Evolutionary conservation across 305 asterid species (phyloP).

Genomic region (Fraxinus greggii): DNA sequence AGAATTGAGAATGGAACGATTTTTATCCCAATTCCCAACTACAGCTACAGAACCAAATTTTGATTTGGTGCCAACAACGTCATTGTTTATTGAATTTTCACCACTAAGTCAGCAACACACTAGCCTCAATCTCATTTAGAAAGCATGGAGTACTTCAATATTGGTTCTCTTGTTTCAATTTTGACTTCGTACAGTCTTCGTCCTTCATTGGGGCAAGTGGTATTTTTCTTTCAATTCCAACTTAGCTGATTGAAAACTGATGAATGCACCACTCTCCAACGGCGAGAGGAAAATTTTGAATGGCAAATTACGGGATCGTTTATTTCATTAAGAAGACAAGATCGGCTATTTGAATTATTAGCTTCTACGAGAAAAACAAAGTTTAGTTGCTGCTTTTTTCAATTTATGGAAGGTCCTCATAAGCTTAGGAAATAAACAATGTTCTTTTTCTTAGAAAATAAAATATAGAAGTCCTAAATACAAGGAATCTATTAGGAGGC

Average conservation of each 20-base stretch:
- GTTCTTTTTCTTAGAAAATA: not conserved
- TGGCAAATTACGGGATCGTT: not conserved
- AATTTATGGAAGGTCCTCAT: not conserved
- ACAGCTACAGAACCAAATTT: not conserved
- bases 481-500: not conserved
- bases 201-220: not conserved
- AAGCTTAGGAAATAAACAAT: not conserved
- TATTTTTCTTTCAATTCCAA: not conserved
- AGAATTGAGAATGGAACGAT: not conserved
- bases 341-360: not conserved
- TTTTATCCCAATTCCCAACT: not conserved
- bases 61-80: not conserved
- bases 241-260: not conserved
- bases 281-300: not conserved
- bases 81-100: not conserved
- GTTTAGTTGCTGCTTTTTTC: not conserved
- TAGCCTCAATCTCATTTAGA: not conserved
- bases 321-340: not conserved
- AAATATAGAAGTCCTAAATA: not conserved
- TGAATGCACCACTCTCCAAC: not conserved
- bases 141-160: not conserved
- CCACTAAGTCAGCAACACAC: not conserved
- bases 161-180: not conserved
- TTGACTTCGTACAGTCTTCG: not conserved
- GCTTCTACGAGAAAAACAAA: not conserved